Evolutionary conservation across 176 grass and related monocot genomes (phyloP).

Genomic region (Oropetium thomaeum): DNA sequence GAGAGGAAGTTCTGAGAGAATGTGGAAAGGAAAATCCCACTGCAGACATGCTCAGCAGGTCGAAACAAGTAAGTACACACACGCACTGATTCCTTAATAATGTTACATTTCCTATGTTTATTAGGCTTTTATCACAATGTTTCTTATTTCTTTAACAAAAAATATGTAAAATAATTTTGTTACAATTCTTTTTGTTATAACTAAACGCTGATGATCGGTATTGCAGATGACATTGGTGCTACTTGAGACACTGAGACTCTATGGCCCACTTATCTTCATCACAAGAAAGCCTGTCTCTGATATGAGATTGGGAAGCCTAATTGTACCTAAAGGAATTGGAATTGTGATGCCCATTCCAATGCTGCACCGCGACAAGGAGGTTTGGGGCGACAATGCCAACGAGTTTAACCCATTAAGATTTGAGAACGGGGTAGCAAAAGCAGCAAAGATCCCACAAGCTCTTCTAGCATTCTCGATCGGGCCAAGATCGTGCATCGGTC

Average conservation of each 20-base stretch:
- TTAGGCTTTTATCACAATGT: background rate
- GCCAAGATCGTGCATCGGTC: background rate
- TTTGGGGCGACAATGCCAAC: constrained; percentile 39
- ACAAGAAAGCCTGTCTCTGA: constrained; percentile 15
- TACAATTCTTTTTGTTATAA: background rate
- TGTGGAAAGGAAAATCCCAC: constrained; percentile 39
- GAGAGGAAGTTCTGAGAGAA: constrained; percentile 46
- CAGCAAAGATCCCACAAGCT: constrained; percentile 6
- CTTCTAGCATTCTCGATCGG: background rate
- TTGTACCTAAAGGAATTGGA: background rate
- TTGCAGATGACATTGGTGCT: constrained; percentile 42
- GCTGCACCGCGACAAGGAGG: constrained; percentile 27
- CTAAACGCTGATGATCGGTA: background rate
- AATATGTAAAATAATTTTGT: background rate
- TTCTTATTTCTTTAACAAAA: background rate
- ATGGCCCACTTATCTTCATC: background rate
- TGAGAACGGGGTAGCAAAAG: constrained; percentile 23
- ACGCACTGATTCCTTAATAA: background rate
- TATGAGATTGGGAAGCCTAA: constrained; percentile 30
- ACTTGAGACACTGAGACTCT: constrained; percentile 34
- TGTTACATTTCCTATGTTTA: background rate
- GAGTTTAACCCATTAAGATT: constrained; percentile 51
- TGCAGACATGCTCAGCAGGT: constrained; percentile 42
- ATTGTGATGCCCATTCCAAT: constrained; percentile 25
- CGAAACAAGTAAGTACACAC: constrained; percentile 45